Percentiles rank a stretch among this genome's conserved stretches.
Evolutionary conservation across 257 asterid species (phyloP).

Genomic region (Salvia miltiorrhiza): DNA sequence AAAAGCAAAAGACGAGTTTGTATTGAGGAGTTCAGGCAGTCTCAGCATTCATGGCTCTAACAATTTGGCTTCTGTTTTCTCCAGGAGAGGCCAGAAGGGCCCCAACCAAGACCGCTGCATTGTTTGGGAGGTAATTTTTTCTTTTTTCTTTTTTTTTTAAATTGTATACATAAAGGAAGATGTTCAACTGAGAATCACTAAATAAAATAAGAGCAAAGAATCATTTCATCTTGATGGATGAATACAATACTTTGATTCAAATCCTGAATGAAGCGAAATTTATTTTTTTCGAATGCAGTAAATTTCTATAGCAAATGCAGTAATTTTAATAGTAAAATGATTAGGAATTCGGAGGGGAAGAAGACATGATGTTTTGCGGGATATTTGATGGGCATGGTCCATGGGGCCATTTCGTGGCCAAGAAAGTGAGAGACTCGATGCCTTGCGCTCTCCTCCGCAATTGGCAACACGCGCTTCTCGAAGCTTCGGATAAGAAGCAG

Average conservation of each 20-base stretch:
- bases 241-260: no score
- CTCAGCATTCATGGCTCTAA: slow-evolving; percentile 50
- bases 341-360: slow-evolving; percentile 80
- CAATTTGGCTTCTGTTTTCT: slow-evolving; percentile 62
- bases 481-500: slow-evolving; percentile 15
- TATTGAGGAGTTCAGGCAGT: slow-evolving; percentile 58
- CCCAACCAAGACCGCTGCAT: slow-evolving; percentile 75
- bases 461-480: slow-evolving; percentile 59
- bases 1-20: slow-evolving; percentile 39
- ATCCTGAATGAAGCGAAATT: no score
- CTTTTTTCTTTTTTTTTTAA: no score
- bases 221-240: no score
- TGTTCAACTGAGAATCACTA: no score
- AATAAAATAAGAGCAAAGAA: no score
- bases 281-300: no score
- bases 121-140: slow-evolving; percentile 63
- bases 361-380: slow-evolving; percentile 82
- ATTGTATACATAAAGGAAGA: no score
- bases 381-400: slow-evolving; percentile 92
- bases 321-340: no score
- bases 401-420: slow-evolving; percentile 89
- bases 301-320: no score
- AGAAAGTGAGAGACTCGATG: slow-evolving; percentile 60
- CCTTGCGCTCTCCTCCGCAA: slow-evolving; percentile 54
- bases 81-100: slow-evolving; percentile 85